Evolutionary conservation across 352 stramenopile genomes (phyloP), one percentile per base, ranked within the genome.

Genomic region (Phytophthora pini): DNA sequence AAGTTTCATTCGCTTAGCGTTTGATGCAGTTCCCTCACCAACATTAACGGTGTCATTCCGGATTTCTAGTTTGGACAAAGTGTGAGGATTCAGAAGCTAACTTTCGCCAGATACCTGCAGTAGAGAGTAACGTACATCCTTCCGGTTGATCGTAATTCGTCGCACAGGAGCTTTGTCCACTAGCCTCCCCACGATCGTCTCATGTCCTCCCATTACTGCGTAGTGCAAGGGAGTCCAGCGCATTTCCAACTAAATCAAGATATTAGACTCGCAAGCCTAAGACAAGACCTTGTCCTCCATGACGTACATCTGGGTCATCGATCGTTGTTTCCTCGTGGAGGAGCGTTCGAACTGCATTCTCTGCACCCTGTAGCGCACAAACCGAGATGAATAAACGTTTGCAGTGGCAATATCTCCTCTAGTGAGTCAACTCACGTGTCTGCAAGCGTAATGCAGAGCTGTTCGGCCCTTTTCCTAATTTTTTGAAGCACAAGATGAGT

Each of bases 161-260:
- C 79, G 72, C n/a, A 90, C 78, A 5, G 86, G 86, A 11, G 86
- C 78, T 57, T 92, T 89, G 36, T 90, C 82, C 9, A 94, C 47
- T 26, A 94, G 67, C 4, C 70, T 72, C 48, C 62, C 64, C 1
- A 73, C 83, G 36, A 90, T 80, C 5, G 66, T 65, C 48, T 84
- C 79, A 29, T 92, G 80, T 22, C 80, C 83, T 44, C 83, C 83
- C 82, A 94, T 91, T n/a, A 88, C 74, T 5, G 86, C 83, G 27
- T 87, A 92, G 46, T 94, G 86, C 27, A 94, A 61, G 0, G 83
- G 83, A n/a, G 82, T 94, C 86, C 83, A 94, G 9, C 79, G 76
- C 80, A 89, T 92, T 46, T 92, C 86, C 20, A 90, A 60, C 86
- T 94, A 26, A 32, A 13, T 36, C 2, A 50, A 34, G n/a, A 10